Percentiles rank a stretch among this genome's conserved stretches.
Conservation (phyloP, 2,329 filamentous ascomycete genomes). For the Talaromyces sp. region DNA sequence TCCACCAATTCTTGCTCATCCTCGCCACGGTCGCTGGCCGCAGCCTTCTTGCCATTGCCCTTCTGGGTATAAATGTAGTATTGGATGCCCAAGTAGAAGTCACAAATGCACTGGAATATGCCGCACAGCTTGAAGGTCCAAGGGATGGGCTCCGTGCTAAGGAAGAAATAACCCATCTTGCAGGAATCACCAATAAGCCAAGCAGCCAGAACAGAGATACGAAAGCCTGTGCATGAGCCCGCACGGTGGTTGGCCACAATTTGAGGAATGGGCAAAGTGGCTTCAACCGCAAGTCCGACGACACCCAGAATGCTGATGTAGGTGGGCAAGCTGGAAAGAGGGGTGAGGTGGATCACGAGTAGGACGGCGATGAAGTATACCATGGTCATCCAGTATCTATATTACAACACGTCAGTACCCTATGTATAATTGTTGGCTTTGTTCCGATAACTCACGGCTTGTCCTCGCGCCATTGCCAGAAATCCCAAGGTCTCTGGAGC, state of each 20-base stretch:
- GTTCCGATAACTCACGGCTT: slow-evolving; percentile 50
- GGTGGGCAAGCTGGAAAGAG: slow-evolving; percentile 44
- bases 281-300: slow-evolving; percentile 51
- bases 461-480: slow-evolving; percentile 64
- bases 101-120: slow-evolving; percentile 53
- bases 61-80: slow-evolving; percentile 51
- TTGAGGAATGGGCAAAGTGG: slow-evolving; percentile 51
- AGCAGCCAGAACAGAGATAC: slow-evolving; percentile 50
- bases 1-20: no score
- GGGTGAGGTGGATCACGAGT: slow-evolving; percentile 56
- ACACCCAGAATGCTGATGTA: slow-evolving; percentile 51
- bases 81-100: slow-evolving; percentile 51
- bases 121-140: slow-evolving; percentile 54
- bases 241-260: slow-evolving; percentile 51
- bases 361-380: slow-evolving; percentile 55
- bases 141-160: slow-evolving; percentile 45
- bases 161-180: slow-evolving; percentile 56
- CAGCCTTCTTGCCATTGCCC: slow-evolving; percentile 6
- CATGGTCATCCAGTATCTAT: slow-evolving; percentile 61
- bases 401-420: slow-evolving; percentile 9
- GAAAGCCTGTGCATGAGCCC: slow-evolving; percentile 53
- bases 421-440: not conserved
- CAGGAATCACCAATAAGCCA: slow-evolving; percentile 54
- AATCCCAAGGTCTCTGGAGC: slow-evolving; percentile 58
- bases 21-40: no score